Base-by-base conservation (phyloP, 1,284 basidiomycete species). In the Irpex lacteus region DNA sequence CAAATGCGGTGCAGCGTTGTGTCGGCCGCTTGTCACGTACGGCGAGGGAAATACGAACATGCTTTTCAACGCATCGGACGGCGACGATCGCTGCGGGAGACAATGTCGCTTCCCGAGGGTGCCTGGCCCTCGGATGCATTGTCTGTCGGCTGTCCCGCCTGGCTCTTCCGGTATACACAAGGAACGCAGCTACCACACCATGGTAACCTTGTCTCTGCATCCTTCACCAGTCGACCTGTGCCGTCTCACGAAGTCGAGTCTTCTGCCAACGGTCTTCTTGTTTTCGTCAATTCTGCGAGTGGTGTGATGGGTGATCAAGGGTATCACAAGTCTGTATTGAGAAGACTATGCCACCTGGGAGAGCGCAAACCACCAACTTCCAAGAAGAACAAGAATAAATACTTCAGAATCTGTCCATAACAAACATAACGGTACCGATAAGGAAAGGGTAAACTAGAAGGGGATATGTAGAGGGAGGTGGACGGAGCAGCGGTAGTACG, bases 331-430 rank as follows among this genome's bases (percentile, higher is more conserved):
- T 13, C 50, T 26, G 50, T 19, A 19, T 19, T 53, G 18, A 19
- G 54, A 56, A 36, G 9, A 18, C 11, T 9, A 34, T 18, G 7
- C 11, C 13, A 21, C 34, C 8, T 19, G 9, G 26, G 11, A 26
- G 11, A 56, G 9, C 9, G 54, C 54, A 18, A 26, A 8, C 21
- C 9, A 8, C 11, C 54, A 18, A 36, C 34, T 6, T 34, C 54
- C 54, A 56, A 56, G 54, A 56, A 32, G 26, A 56, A 56, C 34
- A 36, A 52, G 18, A n/a, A 56, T 56, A 56, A 56, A 56, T 56
- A 56, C 21, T 56, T 56, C 8, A 21, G 13, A 36, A 34, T 11
- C 54, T 34, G 54, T 56, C 54, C 54, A 21, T 56, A 36, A 32
- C 21, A 56, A 56, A 56, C 9, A 21, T 18, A 9, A 9, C 40